phyloP scores from a whole-genome alignment of 345 rosid species.

The Diplotaxis tenuifolia region DNA sequence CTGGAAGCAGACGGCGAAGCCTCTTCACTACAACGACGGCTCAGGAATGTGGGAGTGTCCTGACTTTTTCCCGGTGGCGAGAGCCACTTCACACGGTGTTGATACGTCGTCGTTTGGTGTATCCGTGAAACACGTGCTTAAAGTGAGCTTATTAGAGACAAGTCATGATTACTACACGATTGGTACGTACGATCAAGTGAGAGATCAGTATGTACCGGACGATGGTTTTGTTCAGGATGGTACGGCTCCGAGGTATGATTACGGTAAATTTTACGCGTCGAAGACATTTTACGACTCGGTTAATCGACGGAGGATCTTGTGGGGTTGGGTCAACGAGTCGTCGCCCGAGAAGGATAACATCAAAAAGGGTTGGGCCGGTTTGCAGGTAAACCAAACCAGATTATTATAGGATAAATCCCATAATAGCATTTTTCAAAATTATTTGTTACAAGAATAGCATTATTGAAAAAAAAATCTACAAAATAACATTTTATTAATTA shows the following conservation, averaged over 20 bases:
- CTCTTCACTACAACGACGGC: no score
- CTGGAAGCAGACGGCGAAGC: no score
- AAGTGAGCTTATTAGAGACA: slow-evolving; percentile 51
- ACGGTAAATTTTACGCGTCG: slow-evolving; percentile 78
- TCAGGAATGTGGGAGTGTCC: slow-evolving; percentile 88
- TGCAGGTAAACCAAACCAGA: slow-evolving; percentile 41
- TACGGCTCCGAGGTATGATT: slow-evolving; percentile 59
- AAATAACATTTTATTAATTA: no score
- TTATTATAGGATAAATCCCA: no score
- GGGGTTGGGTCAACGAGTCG: slow-evolving; percentile 61
- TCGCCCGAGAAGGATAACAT: slow-evolving; percentile 34
- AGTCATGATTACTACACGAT: slow-evolving; percentile 54
- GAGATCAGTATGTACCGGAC: slow-evolving; percentile 47
- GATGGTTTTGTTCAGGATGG: slow-evolving; percentile 37
- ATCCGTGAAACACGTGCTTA: slow-evolving; percentile 52
- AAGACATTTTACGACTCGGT: slow-evolving; percentile 58
- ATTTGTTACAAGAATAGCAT: no score
- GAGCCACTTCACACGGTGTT: neutral
- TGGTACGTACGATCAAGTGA: slow-evolving; percentile 44
- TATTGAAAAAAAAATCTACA: no score
- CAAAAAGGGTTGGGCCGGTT: slow-evolving; percentile 54
- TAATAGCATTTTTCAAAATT: no score
- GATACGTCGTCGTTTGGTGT: slow-evolving; percentile 26
- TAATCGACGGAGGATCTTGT: slow-evolving; percentile 48
- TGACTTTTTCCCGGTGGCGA: slow-evolving; percentile 63